A percentile compares a stretch with the other conserved stretches of the same genome.
Conservation (phyloP, 1,284 basidiomycete species). For the Ganoderma boninense region DNA sequence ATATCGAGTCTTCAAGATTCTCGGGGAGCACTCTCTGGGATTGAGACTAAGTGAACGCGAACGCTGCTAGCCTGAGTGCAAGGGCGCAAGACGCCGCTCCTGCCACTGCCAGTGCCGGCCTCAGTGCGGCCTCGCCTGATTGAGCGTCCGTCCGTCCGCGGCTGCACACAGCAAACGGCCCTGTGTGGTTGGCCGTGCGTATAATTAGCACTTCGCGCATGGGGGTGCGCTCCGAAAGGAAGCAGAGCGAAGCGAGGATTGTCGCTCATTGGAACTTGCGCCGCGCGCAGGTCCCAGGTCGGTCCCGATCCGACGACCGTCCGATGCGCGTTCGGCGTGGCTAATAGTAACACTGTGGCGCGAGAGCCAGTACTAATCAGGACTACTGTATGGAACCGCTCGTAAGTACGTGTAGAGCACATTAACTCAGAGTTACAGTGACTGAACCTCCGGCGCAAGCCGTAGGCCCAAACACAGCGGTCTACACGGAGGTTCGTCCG, state of each 20-base stretch:
- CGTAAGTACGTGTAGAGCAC: no score
- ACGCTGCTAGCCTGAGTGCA: no score
- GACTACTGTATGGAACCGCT: background rate
- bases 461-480: background rate
- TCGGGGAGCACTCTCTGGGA: no score
- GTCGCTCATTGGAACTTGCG: background rate
- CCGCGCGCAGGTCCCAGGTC: background rate
- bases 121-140: no score
- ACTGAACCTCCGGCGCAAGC: background rate
- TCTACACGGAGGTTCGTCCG: background rate
- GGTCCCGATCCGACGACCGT: background rate
- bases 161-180: no score
- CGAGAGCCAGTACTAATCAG: background rate
- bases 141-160: no score
- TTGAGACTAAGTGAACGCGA: no score
- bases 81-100: no score
- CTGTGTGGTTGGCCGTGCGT: no score
- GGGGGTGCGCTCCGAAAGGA: background rate
- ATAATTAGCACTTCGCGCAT: background rate
- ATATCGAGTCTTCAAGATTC: no score
- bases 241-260: background rate
- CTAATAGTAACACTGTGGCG: no score
- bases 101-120: no score
- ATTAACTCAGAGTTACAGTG: background rate
- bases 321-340: background rate